A percentile compares a stretch with the other conserved stretches of the same genome.
phyloP scores from a whole-genome alignment of 345 rosid genomes.

The Rhizophora mangle region DNA sequence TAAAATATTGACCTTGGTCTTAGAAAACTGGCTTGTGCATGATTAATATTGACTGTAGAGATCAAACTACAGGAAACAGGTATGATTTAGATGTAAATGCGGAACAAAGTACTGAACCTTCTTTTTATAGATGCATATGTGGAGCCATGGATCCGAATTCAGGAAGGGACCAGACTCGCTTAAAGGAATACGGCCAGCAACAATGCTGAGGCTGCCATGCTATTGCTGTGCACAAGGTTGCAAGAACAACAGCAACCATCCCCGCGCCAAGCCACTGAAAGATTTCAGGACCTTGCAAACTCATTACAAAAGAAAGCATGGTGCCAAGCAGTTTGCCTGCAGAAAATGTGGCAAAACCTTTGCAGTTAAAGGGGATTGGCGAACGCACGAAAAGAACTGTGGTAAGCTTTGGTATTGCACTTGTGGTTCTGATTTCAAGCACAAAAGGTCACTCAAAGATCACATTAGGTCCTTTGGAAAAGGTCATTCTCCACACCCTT shows the following conservation, averaged over 20 bases:
- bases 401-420: slow-evolving; percentile 97
- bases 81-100: too few relatives aligned
- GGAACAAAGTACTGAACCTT: neutral
- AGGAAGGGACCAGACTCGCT: slow-evolving; percentile 75
- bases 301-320: slow-evolving; percentile 78
- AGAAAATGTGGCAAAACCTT: slow-evolving; percentile 82
- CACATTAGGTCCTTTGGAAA: slow-evolving; percentile 88
- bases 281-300: slow-evolving; percentile 80
- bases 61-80: too few relatives aligned
- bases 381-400: slow-evolving; percentile 97
- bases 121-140: slow-evolving; percentile 68
- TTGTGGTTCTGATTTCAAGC: slow-evolving; percentile 97
- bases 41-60: too few relatives aligned
- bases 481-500: slow-evolving; percentile 88
- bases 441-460: slow-evolving; percentile 94
- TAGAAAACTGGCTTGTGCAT: neutral
- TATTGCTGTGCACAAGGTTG: slow-evolving; percentile 73
- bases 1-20: neutral
- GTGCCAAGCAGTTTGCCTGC: slow-evolving; percentile 63
- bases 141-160: slow-evolving; percentile 84
- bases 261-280: slow-evolving; percentile 68
- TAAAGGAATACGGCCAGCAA: slow-evolving; percentile 69
- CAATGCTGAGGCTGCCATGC: slow-evolving; percentile 75
- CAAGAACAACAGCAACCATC: slow-evolving; percentile 85
- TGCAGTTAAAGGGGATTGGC: slow-evolving; percentile 97